Conservation (phyloP, 257 asterid genomes). For the Gentiana dahurica region DNA sequence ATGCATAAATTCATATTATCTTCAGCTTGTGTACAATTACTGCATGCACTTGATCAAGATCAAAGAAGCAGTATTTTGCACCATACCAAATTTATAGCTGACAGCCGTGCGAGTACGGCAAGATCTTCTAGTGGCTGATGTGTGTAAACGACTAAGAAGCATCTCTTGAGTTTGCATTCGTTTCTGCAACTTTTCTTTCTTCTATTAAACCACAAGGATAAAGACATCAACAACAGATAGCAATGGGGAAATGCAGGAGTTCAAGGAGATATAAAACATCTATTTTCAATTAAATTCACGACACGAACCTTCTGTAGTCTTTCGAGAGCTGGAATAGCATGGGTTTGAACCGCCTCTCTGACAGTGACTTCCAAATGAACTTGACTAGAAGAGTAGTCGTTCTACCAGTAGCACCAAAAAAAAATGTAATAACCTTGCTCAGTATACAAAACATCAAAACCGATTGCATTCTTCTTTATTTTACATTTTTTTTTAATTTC, state of each 20-base stretch:
- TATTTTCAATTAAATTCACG: constrained; percentile 5
- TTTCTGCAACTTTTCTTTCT: constrained; percentile 41
- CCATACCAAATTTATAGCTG: constrained; percentile 64
- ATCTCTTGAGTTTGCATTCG: constrained; percentile 32
- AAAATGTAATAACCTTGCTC: constrained; percentile 6
- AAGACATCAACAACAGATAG: background rate
- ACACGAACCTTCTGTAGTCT: constrained; percentile 59
- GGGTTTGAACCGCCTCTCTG: constrained; percentile 38
- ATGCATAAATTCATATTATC: too few species aligned
- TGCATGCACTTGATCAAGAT: background rate
- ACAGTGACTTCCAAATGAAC: constrained; percentile 50
- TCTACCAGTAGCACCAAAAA: constrained; percentile 31
- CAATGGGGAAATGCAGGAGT: background rate
- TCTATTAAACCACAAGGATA: constrained; percentile 37
- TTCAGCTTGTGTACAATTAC: too few species aligned
- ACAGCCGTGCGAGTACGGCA: constrained; percentile 42
- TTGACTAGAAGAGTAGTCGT: constrained; percentile 44
- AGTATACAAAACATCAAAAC: background rate
- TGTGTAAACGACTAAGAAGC: constrained; percentile 26
- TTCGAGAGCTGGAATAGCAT: constrained; percentile 58
- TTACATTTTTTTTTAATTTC: background rate
- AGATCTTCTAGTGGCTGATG: constrained; percentile 42
- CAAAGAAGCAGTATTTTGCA: background rate
- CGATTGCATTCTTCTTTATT: background rate
- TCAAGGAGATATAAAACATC: background rate